Conservation (phyloP, 1,284 basidiomycete genomes). For the Apiotrichum siamense region DNA sequence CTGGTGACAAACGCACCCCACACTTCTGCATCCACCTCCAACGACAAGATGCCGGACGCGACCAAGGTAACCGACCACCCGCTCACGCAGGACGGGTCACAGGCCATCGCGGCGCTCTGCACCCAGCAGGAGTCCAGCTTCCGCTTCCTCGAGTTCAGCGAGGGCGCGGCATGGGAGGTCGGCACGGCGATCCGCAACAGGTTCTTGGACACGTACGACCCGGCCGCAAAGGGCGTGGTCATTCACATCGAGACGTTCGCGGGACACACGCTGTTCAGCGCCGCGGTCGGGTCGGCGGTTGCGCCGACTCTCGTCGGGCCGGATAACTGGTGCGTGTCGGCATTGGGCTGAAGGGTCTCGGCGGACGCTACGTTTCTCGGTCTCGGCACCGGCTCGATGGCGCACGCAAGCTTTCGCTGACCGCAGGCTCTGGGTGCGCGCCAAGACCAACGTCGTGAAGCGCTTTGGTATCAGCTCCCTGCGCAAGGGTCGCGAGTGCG, state of each 20-base stretch:
- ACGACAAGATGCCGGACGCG: too few species aligned
- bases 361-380: too few species aligned
- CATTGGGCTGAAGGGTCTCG: too few species aligned
- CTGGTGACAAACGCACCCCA: too few species aligned
- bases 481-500: slow-evolving; percentile 37
- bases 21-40: too few species aligned
- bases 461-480: slow-evolving; percentile 36
- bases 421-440: slow-evolving; percentile 33
- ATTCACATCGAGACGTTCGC: slow-evolving; percentile 39
- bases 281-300: slow-evolving; percentile 34
- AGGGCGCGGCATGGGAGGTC: slow-evolving; percentile 28
- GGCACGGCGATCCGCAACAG: slow-evolving; percentile 26
- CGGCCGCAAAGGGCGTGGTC: slow-evolving; percentile 22
- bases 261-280: slow-evolving; percentile 38
- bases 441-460: slow-evolving; percentile 42
- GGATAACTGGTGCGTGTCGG: slow-evolving; percentile 34
- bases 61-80: too few species aligned
- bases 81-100: too few species aligned
- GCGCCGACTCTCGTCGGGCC: slow-evolving; percentile 30
- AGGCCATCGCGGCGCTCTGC: slow-evolving; percentile 9
- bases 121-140: slow-evolving; percentile 18
- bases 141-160: slow-evolving; percentile 23
- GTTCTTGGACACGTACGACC: slow-evolving; percentile 21
- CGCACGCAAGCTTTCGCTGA: background rate
- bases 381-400: background rate